Evolutionary conservation across 345 rosid genomes (phyloP), one percentile per base, ranked within the genome.

Genomic region (Aquilaria yunnanensis): DNA sequence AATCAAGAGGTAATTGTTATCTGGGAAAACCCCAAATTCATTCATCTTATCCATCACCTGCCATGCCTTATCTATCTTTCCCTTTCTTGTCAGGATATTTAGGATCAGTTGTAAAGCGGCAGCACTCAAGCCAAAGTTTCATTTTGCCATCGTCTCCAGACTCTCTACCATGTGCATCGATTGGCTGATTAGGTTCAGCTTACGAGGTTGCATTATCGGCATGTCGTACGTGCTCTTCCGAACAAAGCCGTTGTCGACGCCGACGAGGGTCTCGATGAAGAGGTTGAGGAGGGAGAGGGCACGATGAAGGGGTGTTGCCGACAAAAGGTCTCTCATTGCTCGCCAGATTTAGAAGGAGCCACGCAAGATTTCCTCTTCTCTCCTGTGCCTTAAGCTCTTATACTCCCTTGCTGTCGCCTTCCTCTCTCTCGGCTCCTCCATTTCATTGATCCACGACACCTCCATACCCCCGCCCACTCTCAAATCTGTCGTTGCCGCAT

Each of bases 171-270:
- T 61, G 65, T 57, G 76, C 57, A 86, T 59, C 4, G 87, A 72
- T 32, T 83, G 81, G 6, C 74, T 72, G 49, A 69, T 58, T 9
- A 69, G 81, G 11, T 33, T 60, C 9, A 91, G 59, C 60, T 79
- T 85, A 80, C 84, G 86, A 32, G 85, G 84, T 1, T 84, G 88
- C 0, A 86, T 78, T 48, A 86, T 67, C 48, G 86, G 88, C 2
- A 80, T 31, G 10, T 88, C 89, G 71, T 52, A 81, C 6, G 85
- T 88, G 67, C 66, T 76, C 51, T 72, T 81, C 9, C 84, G 77
- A 8, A 86, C 37, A 73, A 71, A 62, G 0, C 96, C 91, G 14
- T 63, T 59, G 68, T 86, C 81, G 30, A 90, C 68, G 2, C 82
- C 79, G 14, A 77, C 64, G 1, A 91, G 67, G 23, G 83, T 64